Evolutionary conservation across 2,329 filamentous ascomycete species (phyloP).

Genomic region (Penicillium sp.): DNA sequence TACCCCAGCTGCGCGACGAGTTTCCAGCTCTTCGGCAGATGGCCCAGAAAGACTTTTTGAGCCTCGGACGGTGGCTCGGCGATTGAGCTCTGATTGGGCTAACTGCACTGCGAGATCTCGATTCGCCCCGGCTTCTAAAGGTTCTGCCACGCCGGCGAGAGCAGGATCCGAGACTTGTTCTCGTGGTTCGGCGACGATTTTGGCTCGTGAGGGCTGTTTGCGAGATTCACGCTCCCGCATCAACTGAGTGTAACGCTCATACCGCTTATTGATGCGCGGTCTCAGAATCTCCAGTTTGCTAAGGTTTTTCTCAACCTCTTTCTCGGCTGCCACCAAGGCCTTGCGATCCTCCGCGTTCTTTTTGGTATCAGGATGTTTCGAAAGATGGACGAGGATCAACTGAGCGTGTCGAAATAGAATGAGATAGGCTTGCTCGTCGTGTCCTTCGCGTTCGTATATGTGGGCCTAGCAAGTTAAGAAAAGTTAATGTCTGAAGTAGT

Average conservation of each 20-base stretch:
- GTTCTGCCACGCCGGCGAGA: constrained; percentile 55
- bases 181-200: constrained; percentile 13
- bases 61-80: constrained; percentile 63
- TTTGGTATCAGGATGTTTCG: constrained; percentile 68
- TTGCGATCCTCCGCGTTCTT: constrained; percentile 60
- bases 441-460: constrained; percentile 81
- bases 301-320: constrained; percentile 63
- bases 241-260: constrained; percentile 64
- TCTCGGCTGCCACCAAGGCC: constrained; percentile 56
- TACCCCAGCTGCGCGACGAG: constrained; percentile 53
- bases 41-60: constrained; percentile 45
- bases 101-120: constrained; percentile 73
- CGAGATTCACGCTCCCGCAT: constrained; percentile 46
- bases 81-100: constrained; percentile 68
- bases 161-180: constrained; percentile 54
- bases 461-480: constrained; percentile 58
- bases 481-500: background rate
- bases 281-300: constrained; percentile 73
- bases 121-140: constrained; percentile 69
- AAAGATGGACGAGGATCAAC: constrained; percentile 74
- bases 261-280: constrained; percentile 69
- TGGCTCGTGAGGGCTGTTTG: constrained; percentile 28
- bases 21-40: constrained; percentile 57
- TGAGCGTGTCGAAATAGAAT: constrained; percentile 86
- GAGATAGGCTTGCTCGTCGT: constrained; percentile 84